Percentiles rank a stretch among this genome's conserved stretches.
These are phyloP conservation scores for Fraxinus sp. DNA, from an alignment of 305 asterid species.

Conservation along the genomic window DNA sequence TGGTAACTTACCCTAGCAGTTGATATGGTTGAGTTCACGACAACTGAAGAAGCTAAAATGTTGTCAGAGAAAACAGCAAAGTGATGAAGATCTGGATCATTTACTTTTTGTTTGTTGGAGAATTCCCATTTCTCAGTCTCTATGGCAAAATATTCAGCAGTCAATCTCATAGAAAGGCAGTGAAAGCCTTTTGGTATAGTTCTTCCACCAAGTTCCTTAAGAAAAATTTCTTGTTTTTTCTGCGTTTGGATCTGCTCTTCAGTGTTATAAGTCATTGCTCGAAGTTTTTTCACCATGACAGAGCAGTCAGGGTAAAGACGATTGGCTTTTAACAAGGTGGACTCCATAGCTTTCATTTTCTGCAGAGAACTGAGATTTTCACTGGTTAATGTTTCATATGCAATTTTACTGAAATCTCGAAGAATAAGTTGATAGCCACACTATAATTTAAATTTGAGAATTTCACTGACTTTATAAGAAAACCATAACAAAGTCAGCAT, in stretches of 20 bases:
- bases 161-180: constrained; percentile 85
- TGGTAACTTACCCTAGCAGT: constrained; percentile 57
- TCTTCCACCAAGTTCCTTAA: constrained; percentile 76
- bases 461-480: not conserved
- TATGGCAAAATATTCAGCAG: constrained; percentile 73
- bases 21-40: constrained; percentile 78
- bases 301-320: constrained; percentile 79
- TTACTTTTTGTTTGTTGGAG: constrained; percentile 55
- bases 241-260: constrained; percentile 76
- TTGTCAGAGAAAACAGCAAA: constrained; percentile 88
- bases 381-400: constrained; percentile 25
- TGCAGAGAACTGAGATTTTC: constrained; percentile 68
- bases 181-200: constrained; percentile 88
- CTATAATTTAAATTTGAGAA: constrained; percentile 10
- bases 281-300: constrained; percentile 78
- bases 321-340: constrained; percentile 66
- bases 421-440: not conserved
- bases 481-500: not conserved
- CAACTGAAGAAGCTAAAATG: constrained; percentile 84
- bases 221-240: constrained; percentile 67
- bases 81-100: constrained; percentile 66
- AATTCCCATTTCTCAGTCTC: constrained; percentile 55
- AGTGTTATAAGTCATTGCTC: constrained; percentile 77
- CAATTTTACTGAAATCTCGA: constrained; percentile 20
- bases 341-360: constrained; percentile 90